Base-by-base conservation (phyloP, 257 asterid genomes). In the Solanum appendiculatum region DNA sequence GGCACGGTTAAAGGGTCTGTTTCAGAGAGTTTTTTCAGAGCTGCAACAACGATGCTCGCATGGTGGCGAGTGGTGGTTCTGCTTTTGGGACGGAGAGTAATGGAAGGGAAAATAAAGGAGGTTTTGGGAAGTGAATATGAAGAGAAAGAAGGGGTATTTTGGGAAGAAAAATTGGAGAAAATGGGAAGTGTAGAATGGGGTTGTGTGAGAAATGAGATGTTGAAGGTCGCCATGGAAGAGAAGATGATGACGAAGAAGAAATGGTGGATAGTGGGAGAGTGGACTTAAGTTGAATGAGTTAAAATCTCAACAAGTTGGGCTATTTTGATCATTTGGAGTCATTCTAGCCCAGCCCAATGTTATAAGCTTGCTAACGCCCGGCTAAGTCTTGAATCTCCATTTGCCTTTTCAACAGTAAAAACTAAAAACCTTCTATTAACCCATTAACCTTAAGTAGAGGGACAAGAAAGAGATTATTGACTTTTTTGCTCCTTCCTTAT, bases 11-110 rank as follows among this genome's bases (percentile, higher is more conserved):
- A 94, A 84, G 82, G 81, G 1, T 92, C 97, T 21, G 93, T 87
- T 68, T 94, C 97, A n/a, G 98, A 90, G 0, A 97, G 89, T 85
- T 94, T 97, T 86, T 89, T 94, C 89, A 94, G 86, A 82, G 98
- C 97, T 64, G 94, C 91, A 90, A 97, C 97, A 82, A 90, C 85
- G 84, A 89, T 64, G 87, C 68, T 86, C 34, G 12, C 86, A 58
- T 58, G 66, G 56, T 90, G 85, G 89, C 95, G 95, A 25, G 75
- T 83, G 36, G 36, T 88, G 83, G 25, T 77, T 18, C 75, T 83
- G 80, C 64, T 82, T 64, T 27, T 90, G 73, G 84, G 93, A 15
- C 63, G 81, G 40, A 87, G 86, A 31, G 92, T 25, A 60, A 93
- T 23, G 48, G 92, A 89, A 27, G 93, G 89, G 90, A 89, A 89